Evolutionary conservation across 139 green algal genomes (phyloP).

Genomic region (Microglena sp.): DNA sequence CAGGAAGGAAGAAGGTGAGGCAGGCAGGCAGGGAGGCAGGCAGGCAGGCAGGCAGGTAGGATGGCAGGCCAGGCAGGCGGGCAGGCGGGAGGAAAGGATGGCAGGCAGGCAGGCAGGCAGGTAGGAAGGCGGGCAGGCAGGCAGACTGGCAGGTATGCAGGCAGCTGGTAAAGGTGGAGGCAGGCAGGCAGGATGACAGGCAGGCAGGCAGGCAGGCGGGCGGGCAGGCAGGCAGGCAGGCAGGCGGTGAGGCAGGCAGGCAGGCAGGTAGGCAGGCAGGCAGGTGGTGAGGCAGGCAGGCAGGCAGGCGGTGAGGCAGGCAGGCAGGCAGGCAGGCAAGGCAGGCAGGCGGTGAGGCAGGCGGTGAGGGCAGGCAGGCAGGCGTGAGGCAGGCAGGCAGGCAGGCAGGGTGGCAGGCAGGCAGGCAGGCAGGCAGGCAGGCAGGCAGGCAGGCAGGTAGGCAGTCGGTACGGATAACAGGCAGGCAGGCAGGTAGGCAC

Average conservation of each 20-base stretch:
- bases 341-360: neutral
- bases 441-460: neutral
- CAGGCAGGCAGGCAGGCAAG: neutral
- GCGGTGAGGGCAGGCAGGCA: neutral
- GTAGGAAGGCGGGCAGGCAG: neutral
- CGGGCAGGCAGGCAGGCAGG: neutral
- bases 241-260: neutral
- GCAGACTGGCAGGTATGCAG: neutral
- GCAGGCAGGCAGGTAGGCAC: neutral
- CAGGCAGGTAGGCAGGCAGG: slow-evolving; percentile 1
- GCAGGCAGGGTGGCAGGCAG: neutral
- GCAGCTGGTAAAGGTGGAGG: neutral
- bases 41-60: neutral
- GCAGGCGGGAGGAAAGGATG: neutral
- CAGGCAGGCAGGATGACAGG: neutral
- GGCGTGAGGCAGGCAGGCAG: neutral
- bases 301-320: neutral
- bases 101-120: slow-evolving; percentile 3
- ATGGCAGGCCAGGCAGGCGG: no score
- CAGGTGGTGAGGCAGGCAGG: neutral
- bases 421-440: neutral
- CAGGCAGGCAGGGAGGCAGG: neutral
- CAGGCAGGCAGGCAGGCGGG: neutral
- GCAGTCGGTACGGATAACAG: neutral
- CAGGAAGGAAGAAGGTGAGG: neutral